Evolutionary conservation across 768 basidiomycete genomes (phyloP).

Genomic region (Leccinum variicolor): DNA sequence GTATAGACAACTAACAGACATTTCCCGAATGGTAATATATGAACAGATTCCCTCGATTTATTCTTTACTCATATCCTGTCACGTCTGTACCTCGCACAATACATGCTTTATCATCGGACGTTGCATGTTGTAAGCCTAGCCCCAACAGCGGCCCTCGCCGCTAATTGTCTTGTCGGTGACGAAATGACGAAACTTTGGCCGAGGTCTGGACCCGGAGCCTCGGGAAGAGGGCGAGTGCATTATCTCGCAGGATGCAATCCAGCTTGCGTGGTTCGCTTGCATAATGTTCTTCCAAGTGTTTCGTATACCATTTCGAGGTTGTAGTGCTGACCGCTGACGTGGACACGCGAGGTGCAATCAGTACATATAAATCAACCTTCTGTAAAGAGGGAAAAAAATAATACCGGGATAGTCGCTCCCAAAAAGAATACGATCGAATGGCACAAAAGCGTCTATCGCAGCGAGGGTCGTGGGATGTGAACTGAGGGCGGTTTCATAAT

Average conservation of each 20-base stretch:
- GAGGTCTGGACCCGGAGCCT: constrained; percentile 16
- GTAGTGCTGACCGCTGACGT: constrained; percentile 52
- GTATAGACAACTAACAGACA: constrained; percentile 38
- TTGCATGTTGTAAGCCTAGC: constrained; percentile 8
- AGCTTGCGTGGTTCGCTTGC: constrained; percentile 36
- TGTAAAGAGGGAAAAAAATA: constrained; percentile 5
- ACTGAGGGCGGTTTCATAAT: constrained; percentile 71
- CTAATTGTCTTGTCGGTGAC: not conserved
- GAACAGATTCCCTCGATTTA: constrained; percentile 24
- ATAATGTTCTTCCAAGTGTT: constrained; percentile 50
- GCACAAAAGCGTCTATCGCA: constrained; percentile 49
- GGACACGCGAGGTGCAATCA: not conserved
- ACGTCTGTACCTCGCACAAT: constrained; percentile 28
- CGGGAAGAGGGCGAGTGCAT: constrained; percentile 53
- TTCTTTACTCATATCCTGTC: constrained; percentile 21
- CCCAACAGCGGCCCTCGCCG: not conserved
- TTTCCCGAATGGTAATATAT: constrained; percentile 15
- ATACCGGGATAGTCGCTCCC: constrained; percentile 78
- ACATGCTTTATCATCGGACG: constrained; percentile 14
- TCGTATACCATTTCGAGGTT: constrained; percentile 61
- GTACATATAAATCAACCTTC: not conserved
- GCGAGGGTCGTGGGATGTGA: constrained; percentile 51
- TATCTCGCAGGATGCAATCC: constrained; percentile 43
- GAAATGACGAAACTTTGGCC: not conserved
- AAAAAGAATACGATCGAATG: constrained; percentile 54